Percentiles rank a stretch among this genome's conserved stretches.
Conservation (phyloP, 1,284 basidiomycete genomes). For the Hemileia vastatrix region DNA sequence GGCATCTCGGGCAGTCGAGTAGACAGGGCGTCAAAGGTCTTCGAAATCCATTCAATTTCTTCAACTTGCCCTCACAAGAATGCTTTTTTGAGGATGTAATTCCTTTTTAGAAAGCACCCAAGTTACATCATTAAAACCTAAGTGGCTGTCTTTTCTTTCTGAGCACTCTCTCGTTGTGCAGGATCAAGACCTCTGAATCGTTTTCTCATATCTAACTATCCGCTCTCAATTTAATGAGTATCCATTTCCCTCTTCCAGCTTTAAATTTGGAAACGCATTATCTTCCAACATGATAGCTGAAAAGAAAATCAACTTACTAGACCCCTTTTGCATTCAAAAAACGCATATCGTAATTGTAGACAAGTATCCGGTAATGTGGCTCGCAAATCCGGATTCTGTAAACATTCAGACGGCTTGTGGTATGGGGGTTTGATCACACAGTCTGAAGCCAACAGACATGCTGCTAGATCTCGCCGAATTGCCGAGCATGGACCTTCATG, state of each 20-base stretch:
- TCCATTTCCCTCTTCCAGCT: too few relatives aligned
- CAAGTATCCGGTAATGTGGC: slow-evolving; percentile 67
- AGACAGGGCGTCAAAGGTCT: too few relatives aligned
- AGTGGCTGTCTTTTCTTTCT: too few relatives aligned
- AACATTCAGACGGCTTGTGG: slow-evolving; percentile 63
- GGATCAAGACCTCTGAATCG: slow-evolving; percentile 55
- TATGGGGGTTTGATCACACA: slow-evolving; percentile 66
- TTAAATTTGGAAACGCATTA: too few relatives aligned
- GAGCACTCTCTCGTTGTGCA: too few relatives aligned
- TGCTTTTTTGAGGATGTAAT: too few relatives aligned
- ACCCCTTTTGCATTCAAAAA: slow-evolving; percentile 75
- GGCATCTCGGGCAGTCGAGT: too few relatives aligned
- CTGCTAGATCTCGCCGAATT: slow-evolving; percentile 62
- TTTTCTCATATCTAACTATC: slow-evolving; percentile 77
- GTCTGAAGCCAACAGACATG: slow-evolving; percentile 67
- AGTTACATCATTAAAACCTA: too few relatives aligned
- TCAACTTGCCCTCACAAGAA: too few relatives aligned
- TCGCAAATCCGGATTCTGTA: slow-evolving; percentile 56
- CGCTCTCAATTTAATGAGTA: too few relatives aligned
- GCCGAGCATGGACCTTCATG: slow-evolving; percentile 54
- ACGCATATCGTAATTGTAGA: slow-evolving; percentile 60
- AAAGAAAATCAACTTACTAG: slow-evolving; percentile 56
- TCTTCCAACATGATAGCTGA: slow-evolving; percentile 6
- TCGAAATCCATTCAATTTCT: too few relatives aligned
- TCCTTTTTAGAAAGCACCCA: too few relatives aligned